A percentile compares a stretch with the other conserved stretches of the same genome.
Evolutionary conservation across 768 basidiomycete genomes (phyloP).

Genomic region (Mycena rosella): DNA sequence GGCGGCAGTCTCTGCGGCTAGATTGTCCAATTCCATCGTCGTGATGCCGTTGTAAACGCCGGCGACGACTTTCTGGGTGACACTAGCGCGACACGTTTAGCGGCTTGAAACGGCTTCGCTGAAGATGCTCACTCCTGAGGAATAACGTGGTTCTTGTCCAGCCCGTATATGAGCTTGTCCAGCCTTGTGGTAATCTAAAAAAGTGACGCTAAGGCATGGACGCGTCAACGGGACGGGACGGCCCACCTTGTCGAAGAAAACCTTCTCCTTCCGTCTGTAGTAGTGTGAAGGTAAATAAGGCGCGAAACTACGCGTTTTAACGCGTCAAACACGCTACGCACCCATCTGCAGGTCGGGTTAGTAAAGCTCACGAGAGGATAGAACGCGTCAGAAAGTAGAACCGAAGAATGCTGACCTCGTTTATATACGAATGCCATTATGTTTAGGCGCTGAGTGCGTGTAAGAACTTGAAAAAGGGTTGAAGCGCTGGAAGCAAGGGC

Average conservation of each 20-base stretch:
- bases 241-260: conserved; percentile 81
- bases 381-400: neutral
- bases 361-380: conserved; percentile 2
- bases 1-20: conserved; percentile 97
- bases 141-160: conserved; percentile 92
- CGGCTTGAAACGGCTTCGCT: neutral
- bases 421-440: conserved; percentile 49
- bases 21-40: conserved; percentile 98
- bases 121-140: conserved; percentile 81
- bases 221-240: conserved; percentile 63
- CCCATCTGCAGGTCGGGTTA: conserved; percentile 55
- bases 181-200: conserved; percentile 87
- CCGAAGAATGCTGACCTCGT: conserved; percentile 42
- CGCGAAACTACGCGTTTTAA: conserved; percentile 38
- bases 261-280: conserved; percentile 85
- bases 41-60: conserved; percentile 97
- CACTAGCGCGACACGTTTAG: conserved; percentile 57
- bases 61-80: conserved; percentile 92
- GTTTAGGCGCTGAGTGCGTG: neutral
- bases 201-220: conserved; percentile 25
- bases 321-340: conserved; percentile 57
- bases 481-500: no score
- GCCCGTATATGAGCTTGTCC: conserved; percentile 94
- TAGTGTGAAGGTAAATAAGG: conserved; percentile 21
- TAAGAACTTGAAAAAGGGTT: conserved; percentile 1